Base-by-base conservation (phyloP, 108 stramenopile genomes). In the Fragilariopsis cylindrus region DNA sequence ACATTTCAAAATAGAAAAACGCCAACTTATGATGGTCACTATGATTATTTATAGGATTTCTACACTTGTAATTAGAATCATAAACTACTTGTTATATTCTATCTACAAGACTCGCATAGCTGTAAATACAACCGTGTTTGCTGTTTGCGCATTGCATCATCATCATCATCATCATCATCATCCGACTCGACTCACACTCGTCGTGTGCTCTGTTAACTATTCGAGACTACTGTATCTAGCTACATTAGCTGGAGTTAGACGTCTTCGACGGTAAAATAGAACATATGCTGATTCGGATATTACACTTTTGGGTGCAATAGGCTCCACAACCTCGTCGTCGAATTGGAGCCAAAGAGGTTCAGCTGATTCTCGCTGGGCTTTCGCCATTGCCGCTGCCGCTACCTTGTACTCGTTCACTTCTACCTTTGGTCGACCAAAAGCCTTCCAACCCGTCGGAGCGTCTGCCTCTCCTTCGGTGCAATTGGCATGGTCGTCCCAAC, bases 311-410 rank as follows among this genome's bases (percentile, higher is more conserved):
- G 95, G 94, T 1, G 94, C 83, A 39, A 93, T 78, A 48, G 90
- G 91, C 74, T 97, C 94, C 54, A 97, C 96, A 30, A 93, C 71
- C 30, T 98, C 98, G 78, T 98, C 98, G 72, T 98, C 98, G 78
- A 96, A 97, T 62, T 95, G 91, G 5, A 98, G 78, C 98, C 98
- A 98, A 13, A 92, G 81, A 15, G 90, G 92, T 69, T 93, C 93
- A 1, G 88, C 82, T 12, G 87, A 88, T 76, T 91, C 87, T 8
- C 83, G 69, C 4, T 83, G 85, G 4, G 82, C 76, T 58, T 84
- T 84, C 9, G 89, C 57, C n/a, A 81, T 77, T 8, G 79, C 73
- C 7, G 60, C 46, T 3, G 82, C 88, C 5, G 78, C 52, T 4
- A 71, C 67, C 71, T 79, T 88, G 72, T 69, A 74, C 43, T 80